Conservation (phyloP, 2,329 filamentous ascomycete genomes). For the Falciphora oryzae region DNA sequence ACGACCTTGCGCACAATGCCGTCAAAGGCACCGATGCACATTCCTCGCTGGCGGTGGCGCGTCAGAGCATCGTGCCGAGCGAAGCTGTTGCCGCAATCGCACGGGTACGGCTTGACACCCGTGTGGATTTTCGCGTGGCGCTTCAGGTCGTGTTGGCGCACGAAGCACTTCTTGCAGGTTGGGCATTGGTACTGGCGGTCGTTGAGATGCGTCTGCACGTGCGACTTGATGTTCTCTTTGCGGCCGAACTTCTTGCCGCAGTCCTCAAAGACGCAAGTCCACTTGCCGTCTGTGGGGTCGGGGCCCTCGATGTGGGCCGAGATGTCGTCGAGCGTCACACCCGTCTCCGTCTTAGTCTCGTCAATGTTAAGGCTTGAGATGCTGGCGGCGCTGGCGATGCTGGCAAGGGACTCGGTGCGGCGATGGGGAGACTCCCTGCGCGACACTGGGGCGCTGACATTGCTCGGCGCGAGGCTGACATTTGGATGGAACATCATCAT, state of each 20-base stretch:
- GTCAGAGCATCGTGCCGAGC: slow-evolving; percentile 93
- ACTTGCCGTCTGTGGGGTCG: slow-evolving; percentile 68
- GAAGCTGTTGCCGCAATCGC: slow-evolving; percentile 90
- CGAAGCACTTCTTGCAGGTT: slow-evolving; percentile 90
- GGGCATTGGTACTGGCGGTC: slow-evolving; percentile 94
- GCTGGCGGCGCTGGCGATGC: slow-evolving; percentile 51
- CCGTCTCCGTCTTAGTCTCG: slow-evolving; percentile 67
- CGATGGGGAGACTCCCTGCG: slow-evolving; percentile 37
- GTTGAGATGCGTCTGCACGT: slow-evolving; percentile 95
- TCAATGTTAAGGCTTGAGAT: slow-evolving; percentile 60
- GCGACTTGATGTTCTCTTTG: slow-evolving; percentile 98
- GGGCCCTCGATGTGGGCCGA: slow-evolving; percentile 67
- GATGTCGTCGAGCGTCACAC: slow-evolving; percentile 82
- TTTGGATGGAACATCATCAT: slow-evolving; percentile 16
- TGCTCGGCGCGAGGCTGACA: slow-evolving; percentile 9
- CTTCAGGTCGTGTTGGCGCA: slow-evolving; percentile 94
- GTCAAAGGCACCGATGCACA: slow-evolving; percentile 94
- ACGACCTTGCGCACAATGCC: slow-evolving; percentile 58
- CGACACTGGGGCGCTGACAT: slow-evolving; percentile 12
- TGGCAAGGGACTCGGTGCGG: slow-evolving; percentile 55
- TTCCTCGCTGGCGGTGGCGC: slow-evolving; percentile 86
- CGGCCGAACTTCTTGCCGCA: slow-evolving; percentile 91
- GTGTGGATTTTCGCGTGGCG: slow-evolving; percentile 97
- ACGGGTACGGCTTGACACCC: slow-evolving; percentile 90
- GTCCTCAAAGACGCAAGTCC: slow-evolving; percentile 65